Evolutionary conservation across 2,329 filamentous ascomycete species (phyloP).

Genomic region (Exophiala mesophila): DNA sequence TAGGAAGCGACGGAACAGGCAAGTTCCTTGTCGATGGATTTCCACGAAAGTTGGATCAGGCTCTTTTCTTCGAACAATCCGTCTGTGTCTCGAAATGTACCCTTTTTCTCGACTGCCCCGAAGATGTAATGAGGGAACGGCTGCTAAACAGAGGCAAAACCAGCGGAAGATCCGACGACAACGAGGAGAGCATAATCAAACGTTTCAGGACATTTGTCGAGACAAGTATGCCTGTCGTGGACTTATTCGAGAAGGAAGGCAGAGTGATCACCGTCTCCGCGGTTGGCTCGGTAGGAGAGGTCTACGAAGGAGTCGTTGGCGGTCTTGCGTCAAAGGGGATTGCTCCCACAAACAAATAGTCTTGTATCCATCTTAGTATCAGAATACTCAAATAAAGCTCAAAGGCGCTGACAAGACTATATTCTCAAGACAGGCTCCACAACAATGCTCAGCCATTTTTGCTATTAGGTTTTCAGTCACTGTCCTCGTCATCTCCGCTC

Average conservation of each 20-base stretch:
- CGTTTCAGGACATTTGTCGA: slow-evolving; percentile 90
- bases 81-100: slow-evolving; percentile 82
- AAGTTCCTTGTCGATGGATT: slow-evolving; percentile 81
- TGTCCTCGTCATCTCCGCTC: slow-evolving; percentile 24
- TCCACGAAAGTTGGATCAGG: slow-evolving; percentile 96
- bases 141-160: slow-evolving; percentile 89
- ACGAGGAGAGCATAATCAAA: slow-evolving; percentile 93
- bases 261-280: slow-evolving; percentile 78
- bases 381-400: too few species aligned
- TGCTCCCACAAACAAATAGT: slow-evolving; percentile 18
- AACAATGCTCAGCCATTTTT: too few species aligned
- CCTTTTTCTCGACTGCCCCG: slow-evolving; percentile 90
- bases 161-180: slow-evolving; percentile 85
- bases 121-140: slow-evolving; percentile 78
- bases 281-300: slow-evolving; percentile 60
- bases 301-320: slow-evolving; percentile 53
- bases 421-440: too few species aligned
- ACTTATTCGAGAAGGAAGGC: slow-evolving; percentile 70
- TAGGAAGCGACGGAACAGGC: slow-evolving; percentile 54
- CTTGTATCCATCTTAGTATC: too few species aligned
- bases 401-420: too few species aligned
- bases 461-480: slow-evolving; percentile 26
- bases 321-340: slow-evolving; percentile 43
- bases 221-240: slow-evolving; percentile 95
- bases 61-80: slow-evolving; percentile 81